Percentiles rank a stretch among this genome's conserved stretches.
Conservation (phyloP, 306 rosid genomes). For the Dryas alaskensis region DNA sequence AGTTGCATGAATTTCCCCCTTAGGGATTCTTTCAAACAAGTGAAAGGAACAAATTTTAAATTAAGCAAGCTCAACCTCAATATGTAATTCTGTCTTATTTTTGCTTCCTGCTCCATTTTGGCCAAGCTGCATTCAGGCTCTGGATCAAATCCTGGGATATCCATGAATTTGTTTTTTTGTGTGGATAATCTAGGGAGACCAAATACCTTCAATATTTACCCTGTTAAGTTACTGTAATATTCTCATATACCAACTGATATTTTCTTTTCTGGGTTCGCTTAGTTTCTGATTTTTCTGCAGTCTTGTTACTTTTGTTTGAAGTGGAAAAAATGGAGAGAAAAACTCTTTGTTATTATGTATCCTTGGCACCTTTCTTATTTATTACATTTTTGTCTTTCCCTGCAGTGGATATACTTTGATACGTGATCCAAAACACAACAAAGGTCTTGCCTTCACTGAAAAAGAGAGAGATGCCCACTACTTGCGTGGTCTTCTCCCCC, state of each 20-base stretch:
- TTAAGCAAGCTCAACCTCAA: neutral
- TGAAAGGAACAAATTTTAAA: neutral
- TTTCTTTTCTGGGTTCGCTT: neutral
- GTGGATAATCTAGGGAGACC: no score
- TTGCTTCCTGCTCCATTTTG: neutral
- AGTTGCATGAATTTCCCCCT: conserved; percentile 1
- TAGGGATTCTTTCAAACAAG: neutral
- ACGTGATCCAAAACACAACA: conserved; percentile 91
- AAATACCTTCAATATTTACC: neutral
- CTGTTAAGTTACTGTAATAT: neutral
- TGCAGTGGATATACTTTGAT: conserved; percentile 78
- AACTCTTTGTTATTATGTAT: conserved; percentile 1
- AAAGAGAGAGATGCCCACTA: conserved; percentile 91
- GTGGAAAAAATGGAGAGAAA: neutral
- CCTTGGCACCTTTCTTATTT: conserved; percentile 5
- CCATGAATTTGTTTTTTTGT: neutral
- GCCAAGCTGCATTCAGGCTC: neutral
- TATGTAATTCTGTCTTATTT: neutral
- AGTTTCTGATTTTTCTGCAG: neutral
- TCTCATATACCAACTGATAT: neutral
- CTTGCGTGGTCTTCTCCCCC: conserved; percentile 95
- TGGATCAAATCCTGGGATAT: no score
- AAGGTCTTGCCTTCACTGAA: conserved; percentile 90
- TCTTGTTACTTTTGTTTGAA: neutral
- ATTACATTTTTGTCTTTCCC: conserved; percentile 16